A percentile compares a stretch with the other conserved stretches of the same genome.
phyloP scores from a whole-genome alignment of 805 yeast species.

The Candida ficus region DNA sequence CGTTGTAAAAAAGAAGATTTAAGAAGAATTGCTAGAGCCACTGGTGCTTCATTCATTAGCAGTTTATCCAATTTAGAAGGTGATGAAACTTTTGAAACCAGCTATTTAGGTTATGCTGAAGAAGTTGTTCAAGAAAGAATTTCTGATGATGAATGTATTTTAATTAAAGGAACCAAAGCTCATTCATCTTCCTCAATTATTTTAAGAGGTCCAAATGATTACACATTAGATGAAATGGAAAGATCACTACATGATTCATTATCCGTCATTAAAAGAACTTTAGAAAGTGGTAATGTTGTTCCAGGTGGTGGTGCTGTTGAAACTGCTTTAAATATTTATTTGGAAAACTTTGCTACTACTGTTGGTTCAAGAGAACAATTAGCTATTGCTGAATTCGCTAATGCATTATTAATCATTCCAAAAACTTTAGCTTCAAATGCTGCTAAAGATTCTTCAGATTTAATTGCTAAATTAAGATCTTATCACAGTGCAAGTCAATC shows the following conservation, averaged over 20 bases:
- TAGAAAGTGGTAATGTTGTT: slow-evolving; percentile 90
- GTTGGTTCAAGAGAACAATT: slow-evolving; percentile 96
- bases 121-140: slow-evolving; percentile 86
- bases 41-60: slow-evolving; percentile 89
- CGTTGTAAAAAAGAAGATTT: slow-evolving; percentile 96
- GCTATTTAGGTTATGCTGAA: slow-evolving; percentile 87
- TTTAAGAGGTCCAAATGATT: slow-evolving; percentile 93
- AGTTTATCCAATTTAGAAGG: slow-evolving; percentile 88
- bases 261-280: slow-evolving; percentile 90
- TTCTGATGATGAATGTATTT: slow-evolving; percentile 95
- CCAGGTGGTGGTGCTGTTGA: slow-evolving; percentile 99
- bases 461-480: slow-evolving; percentile 91
- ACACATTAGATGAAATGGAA: slow-evolving; percentile 96
- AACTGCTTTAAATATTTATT: slow-evolving; percentile 86
- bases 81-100: slow-evolving; percentile 79
- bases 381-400: slow-evolving; percentile 97
- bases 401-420: slow-evolving; percentile 84
- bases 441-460: slow-evolving; percentile 93
- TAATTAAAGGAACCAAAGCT: slow-evolving; percentile 88
- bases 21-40: slow-evolving; percentile 94
- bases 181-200: slow-evolving; percentile 90
- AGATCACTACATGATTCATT: slow-evolving; percentile 93
- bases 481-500: slow-evolving; percentile 94
- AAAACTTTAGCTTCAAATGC: slow-evolving; percentile 96
- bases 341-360: slow-evolving; percentile 96